Conservation (phyloP, 164 flowering plant genomes). For the Nymphaea thermarum region DNA sequence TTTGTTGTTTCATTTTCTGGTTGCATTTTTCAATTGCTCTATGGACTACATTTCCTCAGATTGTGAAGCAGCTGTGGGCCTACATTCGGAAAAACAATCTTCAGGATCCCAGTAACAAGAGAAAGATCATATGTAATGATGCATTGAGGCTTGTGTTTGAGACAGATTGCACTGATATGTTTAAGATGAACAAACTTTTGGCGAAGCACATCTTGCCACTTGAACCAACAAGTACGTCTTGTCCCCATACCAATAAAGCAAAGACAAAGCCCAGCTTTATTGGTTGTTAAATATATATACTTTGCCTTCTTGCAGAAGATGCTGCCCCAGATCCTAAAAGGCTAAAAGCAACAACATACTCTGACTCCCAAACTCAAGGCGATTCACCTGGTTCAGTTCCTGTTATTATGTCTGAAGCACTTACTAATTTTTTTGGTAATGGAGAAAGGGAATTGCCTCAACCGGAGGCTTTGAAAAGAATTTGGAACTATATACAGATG, state of each 20-base stretch:
- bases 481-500: conserved; percentile 72
- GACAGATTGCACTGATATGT: conserved; percentile 96
- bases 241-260: neutral
- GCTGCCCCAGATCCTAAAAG: conserved; percentile 40
- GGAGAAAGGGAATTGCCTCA: conserved; percentile 60
- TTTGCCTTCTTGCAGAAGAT: conserved; percentile 34
- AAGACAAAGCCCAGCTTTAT: neutral
- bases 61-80: conserved; percentile 96
- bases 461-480: conserved; percentile 39
- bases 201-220: conserved; percentile 57
- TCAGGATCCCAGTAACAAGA: conserved; percentile 93
- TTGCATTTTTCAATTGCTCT: neutral
- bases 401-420: conserved; percentile 65
- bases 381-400: conserved; percentile 29
- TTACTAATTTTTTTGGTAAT: conserved; percentile 67
- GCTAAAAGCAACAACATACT: conserved; percentile 29
- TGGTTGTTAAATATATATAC: neutral
- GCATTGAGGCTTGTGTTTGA: conserved; percentile 78
- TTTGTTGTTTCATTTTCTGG: neutral
- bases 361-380: conserved; percentile 22
- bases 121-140: conserved; percentile 91
- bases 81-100: conserved; percentile 88
- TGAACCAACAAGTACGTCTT: conserved; percentile 60
- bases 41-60: conserved; percentile 24
- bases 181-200: conserved; percentile 62